These are phyloP conservation scores for Corylus avellana DNA, from an alignment of 306 rosid genomes.

Conservation along the genomic window DNA sequence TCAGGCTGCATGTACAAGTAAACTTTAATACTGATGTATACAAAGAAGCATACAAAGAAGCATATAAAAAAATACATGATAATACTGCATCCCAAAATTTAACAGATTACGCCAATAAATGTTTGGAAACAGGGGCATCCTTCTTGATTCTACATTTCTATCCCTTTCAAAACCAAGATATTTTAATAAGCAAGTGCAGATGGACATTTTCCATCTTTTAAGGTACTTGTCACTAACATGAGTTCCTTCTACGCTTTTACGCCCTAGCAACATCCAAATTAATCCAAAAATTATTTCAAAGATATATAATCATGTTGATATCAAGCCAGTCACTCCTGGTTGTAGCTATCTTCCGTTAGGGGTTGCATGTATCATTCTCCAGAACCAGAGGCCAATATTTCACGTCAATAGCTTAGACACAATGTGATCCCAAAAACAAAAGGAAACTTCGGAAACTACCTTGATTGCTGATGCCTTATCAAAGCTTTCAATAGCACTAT, in stretches of 20 bases:
- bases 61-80: neutral
- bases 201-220: neutral
- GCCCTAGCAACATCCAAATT: neutral
- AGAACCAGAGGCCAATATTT: neutral
- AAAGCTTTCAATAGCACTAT: constrained; percentile 77
- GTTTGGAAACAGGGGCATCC: neutral
- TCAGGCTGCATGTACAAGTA: constrained; percentile 51
- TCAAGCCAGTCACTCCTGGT: neutral
- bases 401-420: neutral
- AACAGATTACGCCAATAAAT: neutral
- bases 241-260: neutral
- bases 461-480: constrained; percentile 77
- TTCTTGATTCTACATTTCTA: neutral
- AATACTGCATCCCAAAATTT: neutral
- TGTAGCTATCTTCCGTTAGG: neutral
- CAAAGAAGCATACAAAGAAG: neutral
- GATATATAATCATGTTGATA: neutral
- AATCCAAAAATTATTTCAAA: neutral
- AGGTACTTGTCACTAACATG: neutral
- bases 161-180: neutral
- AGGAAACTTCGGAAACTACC: constrained; percentile 45
- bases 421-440: constrained; percentile 14
- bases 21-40: neutral
- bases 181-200: neutral
- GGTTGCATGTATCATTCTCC: neutral